Evolutionary conservation across 2,329 filamentous ascomycete species (phyloP).

Genomic region (Zarea fungicola): DNA sequence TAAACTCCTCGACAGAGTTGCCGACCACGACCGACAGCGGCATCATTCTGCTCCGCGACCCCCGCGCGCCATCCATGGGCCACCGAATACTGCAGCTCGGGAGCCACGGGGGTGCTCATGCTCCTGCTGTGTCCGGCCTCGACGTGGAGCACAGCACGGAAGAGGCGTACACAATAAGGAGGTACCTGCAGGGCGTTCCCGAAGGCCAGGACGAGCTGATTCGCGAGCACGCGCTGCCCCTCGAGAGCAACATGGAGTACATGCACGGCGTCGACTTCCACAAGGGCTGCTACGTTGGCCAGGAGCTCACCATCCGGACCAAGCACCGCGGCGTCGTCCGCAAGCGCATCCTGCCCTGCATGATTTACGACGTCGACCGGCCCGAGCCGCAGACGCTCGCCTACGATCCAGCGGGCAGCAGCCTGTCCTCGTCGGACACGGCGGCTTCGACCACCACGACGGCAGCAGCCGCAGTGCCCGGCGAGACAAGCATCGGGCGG

Average conservation of each 20-base stretch:
- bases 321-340: constrained; percentile 90
- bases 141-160: constrained; percentile 45
- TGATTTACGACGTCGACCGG: constrained; percentile 55
- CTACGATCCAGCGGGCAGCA: constrained; percentile 39
- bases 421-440: too few species aligned
- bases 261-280: constrained; percentile 84
- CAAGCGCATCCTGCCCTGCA: constrained; percentile 79
- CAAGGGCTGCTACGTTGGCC: constrained; percentile 95
- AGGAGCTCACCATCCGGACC: constrained; percentile 93
- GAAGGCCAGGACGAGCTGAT: constrained; percentile 81
- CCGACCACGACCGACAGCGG: constrained; percentile 4
- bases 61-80: constrained; percentile 52
- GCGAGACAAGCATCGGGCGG: constrained; percentile 45
- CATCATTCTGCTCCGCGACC: constrained; percentile 42
- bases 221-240: constrained; percentile 66
- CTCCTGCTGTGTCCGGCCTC: constrained; percentile 28
- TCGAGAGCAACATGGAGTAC: constrained; percentile 85
- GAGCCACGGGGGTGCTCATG: too few species aligned
- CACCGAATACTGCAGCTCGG: constrained; percentile 38
- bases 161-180: constrained; percentile 64
- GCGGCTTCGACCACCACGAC: constrained; percentile 22
- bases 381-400: constrained; percentile 35
- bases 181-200: constrained; percentile 74
- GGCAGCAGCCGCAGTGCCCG: constrained; percentile 35
- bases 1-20: neutral